phyloP scores from a whole-genome alignment of 495 filamentous ascomycete genomes.

The Penicillium canescens region DNA sequence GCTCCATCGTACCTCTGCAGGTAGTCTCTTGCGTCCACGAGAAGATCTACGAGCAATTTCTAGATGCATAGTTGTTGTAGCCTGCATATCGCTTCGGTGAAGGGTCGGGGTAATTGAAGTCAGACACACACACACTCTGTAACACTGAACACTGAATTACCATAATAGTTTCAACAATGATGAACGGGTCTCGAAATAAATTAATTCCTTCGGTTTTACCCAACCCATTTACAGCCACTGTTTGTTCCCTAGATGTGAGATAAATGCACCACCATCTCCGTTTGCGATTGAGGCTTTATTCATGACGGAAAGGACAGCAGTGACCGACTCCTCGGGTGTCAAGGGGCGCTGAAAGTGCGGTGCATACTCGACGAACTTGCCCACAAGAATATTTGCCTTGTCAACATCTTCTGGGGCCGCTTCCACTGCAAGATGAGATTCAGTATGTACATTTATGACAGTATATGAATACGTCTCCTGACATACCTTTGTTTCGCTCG shows the following conservation, averaged over 20 bases:
- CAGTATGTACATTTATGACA: not conserved
- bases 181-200: too few species aligned
- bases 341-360: constrained; percentile 51
- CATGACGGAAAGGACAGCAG: constrained; percentile 31
- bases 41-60: too few species aligned
- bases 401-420: constrained; percentile 38
- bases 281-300: constrained; percentile 48
- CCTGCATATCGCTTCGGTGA: too few species aligned
- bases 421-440: constrained; percentile 10
- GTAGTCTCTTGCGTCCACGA: too few species aligned
- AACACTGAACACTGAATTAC: too few species aligned
- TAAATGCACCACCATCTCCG: constrained; percentile 50
- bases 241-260: constrained; percentile 57
- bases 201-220: too few species aligned
- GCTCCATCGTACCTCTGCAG: too few species aligned
- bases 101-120: too few species aligned
- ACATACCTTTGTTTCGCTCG: constrained; percentile 23
- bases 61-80: too few species aligned
- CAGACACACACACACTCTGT: too few species aligned
- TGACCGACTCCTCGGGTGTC: constrained; percentile 44
- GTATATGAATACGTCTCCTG: not conserved
- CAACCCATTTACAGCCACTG: constrained; percentile 36
- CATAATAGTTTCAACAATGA: too few species aligned
- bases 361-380: constrained; percentile 41
- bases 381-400: constrained; percentile 22